Base-by-base conservation (phyloP, 2,329 filamentous ascomycete genomes). In the Mycosphaerella sp. region DNA sequence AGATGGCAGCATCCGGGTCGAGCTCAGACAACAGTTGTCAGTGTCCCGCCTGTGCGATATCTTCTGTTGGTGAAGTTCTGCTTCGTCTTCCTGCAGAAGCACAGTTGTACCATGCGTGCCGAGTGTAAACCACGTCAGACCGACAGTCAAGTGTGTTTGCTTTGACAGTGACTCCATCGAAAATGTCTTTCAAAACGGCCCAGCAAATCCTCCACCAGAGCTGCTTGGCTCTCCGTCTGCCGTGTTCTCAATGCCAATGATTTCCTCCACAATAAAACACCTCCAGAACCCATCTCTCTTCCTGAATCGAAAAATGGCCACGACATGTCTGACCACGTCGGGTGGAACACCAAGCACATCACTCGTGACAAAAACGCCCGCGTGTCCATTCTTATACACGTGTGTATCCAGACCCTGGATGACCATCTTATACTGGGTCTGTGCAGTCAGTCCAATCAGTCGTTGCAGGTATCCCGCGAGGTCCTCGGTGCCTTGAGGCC, bases 311-410 rank as follows among this genome's bases (percentile, higher is more conserved):
- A 50, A 50, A 4, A 50, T 50, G n/a, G 47, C 47, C 18, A 50
- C 47, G 5, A 50, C 25, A 27, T 43, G 41, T 17, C 47, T 37
- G 9, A 50, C 21, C 41, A 37, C 35, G 13, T 41, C 47, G 2
- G 41, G 47, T 2, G 47, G 47, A 12, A 50, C 47, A 14, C 47
- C 47, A 10, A 44, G 16, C 14, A 50, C 40, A 39, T 50, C 47
- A 32, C 32, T 39, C 10, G 41, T 50, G 14, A 50, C 41, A 37
- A 50, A 50, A 10, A 50, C 47, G 12, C 47, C 47, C 5, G 47
- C 47, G 25, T 50, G 47, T n/a, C 47, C 47, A 21, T 50, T 50
- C 14, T 50, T 50, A 16, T 50, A 44, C 27, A 50, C 41, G 25
- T 50, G 47, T 4, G 47, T 50, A 27, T 50, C 47, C 41, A 50